Evolutionary conservation across 495 filamentous ascomycete species (phyloP).

Genomic region (Penicillium malachiteum): DNA sequence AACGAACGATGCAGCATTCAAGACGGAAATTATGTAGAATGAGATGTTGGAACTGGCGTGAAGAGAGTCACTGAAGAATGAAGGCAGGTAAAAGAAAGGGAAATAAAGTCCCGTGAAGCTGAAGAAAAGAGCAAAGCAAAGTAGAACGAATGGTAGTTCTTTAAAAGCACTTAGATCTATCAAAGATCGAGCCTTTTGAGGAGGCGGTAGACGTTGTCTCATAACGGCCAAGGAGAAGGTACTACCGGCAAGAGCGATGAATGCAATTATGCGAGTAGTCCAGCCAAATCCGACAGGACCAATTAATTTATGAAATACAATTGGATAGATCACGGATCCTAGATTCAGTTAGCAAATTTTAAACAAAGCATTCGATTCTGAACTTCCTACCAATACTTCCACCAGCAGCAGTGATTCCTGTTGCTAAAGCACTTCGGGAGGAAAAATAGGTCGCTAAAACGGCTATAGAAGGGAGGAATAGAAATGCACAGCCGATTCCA

Average conservation of each 20-base stretch:
- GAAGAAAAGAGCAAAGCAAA: conserved; percentile 28
- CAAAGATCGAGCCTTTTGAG: conserved; percentile 15
- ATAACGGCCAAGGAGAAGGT: conserved; percentile 39
- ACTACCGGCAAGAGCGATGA: conserved; percentile 47
- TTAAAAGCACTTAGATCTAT: conserved; percentile 37
- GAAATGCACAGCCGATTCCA: conserved; percentile 39
- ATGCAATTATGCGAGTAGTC: conserved; percentile 53
- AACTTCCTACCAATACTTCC: conserved; percentile 34
- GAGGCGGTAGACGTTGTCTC: conserved; percentile 18
- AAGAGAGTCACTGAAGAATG: conserved; percentile 18
- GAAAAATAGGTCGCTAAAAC: conserved; percentile 45
- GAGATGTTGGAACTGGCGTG: conserved; percentile 43
- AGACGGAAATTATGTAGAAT: conserved; percentile 21
- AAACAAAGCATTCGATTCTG: background rate
- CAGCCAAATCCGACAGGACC: conserved; percentile 51
- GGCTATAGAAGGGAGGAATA: conserved; percentile 44
- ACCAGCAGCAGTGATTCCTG: conserved; percentile 44
- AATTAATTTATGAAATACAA: conserved; percentile 51
- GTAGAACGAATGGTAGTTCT: conserved; percentile 34
- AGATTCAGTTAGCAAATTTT: background rate
- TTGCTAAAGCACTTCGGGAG: conserved; percentile 41
- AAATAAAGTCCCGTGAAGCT: conserved; percentile 41
- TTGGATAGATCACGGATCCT: conserved; percentile 54
- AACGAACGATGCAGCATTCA: conserved; percentile 22
- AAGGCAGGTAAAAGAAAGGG: conserved; percentile 43